Evolutionary conservation across 1,139 yeast species (phyloP).

Genomic region (Hyphopichia wangnamkhiaoensis): DNA sequence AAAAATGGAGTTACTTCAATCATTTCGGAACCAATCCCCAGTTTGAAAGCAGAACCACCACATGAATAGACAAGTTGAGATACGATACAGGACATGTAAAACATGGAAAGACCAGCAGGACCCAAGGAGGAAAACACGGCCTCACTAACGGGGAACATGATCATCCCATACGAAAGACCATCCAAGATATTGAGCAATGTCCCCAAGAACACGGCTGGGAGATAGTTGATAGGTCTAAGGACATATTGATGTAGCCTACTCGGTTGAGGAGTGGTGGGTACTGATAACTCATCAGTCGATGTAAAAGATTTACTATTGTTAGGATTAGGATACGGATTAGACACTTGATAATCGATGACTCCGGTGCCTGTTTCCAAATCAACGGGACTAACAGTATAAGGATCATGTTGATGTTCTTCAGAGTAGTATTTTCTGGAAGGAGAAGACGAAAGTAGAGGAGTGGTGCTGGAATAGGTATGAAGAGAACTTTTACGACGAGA

Average conservation of each 20-base stretch:
- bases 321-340: no score
- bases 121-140: conserved; percentile 75
- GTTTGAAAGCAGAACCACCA: conserved; percentile 86
- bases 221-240: conserved; percentile 45
- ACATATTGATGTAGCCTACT: conserved; percentile 19
- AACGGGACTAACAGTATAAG: neutral
- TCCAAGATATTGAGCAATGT: conserved; percentile 82
- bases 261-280: conserved; percentile 9
- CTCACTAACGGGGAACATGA: conserved; percentile 88
- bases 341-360: conserved; percentile 1
- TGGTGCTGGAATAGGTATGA: conserved; percentile 1
- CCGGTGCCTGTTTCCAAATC: conserved; percentile 14
- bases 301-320: no score
- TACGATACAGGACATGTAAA: conserved; percentile 83
- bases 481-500: neutral
- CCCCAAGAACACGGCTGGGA: conserved; percentile 85
- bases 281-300: no score
- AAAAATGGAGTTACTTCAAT: conserved; percentile 97
- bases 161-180: conserved; percentile 96
- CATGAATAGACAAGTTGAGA: conserved; percentile 85
- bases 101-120: conserved; percentile 90
- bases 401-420: neutral
- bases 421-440: neutral
- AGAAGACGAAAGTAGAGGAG: conserved; percentile 1
- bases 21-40: conserved; percentile 97